Conservation (phyloP, 441 rosid species). For the Pelargonium myrrhifolium region DNA sequence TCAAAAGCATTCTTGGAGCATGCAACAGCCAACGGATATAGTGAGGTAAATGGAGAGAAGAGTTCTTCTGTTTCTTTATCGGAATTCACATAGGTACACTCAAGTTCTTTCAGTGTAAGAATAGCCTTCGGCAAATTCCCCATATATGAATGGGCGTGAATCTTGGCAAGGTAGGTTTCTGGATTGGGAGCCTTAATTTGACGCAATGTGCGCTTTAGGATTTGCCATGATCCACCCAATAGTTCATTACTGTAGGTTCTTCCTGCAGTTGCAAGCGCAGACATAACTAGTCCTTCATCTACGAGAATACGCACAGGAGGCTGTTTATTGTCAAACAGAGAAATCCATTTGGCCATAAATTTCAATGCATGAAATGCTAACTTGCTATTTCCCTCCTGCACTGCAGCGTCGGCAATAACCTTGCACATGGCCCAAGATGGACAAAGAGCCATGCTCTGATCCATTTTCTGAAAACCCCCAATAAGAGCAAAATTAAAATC, state of each 20-base stretch:
- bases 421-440: constrained; percentile 72
- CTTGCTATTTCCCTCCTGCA: constrained; percentile 64
- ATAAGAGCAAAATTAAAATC: constrained; percentile 19
- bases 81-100: constrained; percentile 45
- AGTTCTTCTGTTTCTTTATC: constrained; percentile 41
- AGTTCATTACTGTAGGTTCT: constrained; percentile 61
- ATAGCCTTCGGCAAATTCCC: constrained; percentile 75
- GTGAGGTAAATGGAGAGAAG: constrained; percentile 79
- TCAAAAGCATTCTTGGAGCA: constrained; percentile 85
- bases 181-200: constrained; percentile 63
- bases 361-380: constrained; percentile 73
- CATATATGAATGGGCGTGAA: constrained; percentile 64
- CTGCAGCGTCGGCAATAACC: constrained; percentile 59
- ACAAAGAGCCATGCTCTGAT: constrained; percentile 73
- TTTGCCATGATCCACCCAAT: constrained; percentile 74
- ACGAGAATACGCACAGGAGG: constrained; percentile 53
- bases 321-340: constrained; percentile 52
- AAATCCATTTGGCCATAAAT: constrained; percentile 80
- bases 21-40: constrained; percentile 69
- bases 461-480: constrained; percentile 46
- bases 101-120: constrained; percentile 59
- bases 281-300: constrained; percentile 74
- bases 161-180: constrained; percentile 66
- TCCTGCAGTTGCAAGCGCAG: constrained; percentile 79
- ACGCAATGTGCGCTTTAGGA: constrained; percentile 58